These are phyloP conservation scores for Hyaloscypha finlandica DNA, from an alignment of 495 filamentous ascomycete genomes.

Conservation along the genomic window DNA sequence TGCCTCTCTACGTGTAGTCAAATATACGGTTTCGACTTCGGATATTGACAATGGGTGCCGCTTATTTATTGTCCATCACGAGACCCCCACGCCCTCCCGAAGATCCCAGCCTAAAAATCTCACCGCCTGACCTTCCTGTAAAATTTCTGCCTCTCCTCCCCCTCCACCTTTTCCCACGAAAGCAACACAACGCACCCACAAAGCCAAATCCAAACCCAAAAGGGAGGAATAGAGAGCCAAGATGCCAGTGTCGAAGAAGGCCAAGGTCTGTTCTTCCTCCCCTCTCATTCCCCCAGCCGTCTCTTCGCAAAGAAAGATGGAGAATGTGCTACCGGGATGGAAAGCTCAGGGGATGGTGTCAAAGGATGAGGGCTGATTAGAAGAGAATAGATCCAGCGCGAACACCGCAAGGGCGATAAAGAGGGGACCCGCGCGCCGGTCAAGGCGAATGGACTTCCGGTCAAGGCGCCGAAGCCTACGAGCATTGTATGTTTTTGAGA, in stretches of 20 bases:
- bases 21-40: no score
- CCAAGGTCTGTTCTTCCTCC: slow-evolving; percentile 23
- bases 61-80: background rate
- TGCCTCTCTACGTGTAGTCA: no score
- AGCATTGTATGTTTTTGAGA: slow-evolving; percentile 35
- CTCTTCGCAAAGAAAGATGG: no score
- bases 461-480: slow-evolving; percentile 42
- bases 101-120: background rate
- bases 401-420: slow-evolving; percentile 44
- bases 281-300: background rate
- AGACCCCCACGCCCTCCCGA: background rate
- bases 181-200: slow-evolving; percentile 1
- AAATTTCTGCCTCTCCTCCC: background rate
- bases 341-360: background rate
- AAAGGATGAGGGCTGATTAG: background rate
- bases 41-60: no score
- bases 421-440: slow-evolving; percentile 42
- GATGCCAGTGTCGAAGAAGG: slow-evolving; percentile 38
- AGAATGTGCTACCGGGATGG: background rate
- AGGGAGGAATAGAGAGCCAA: slow-evolving; percentile 4
- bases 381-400: slow-evolving; percentile 34
- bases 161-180: background rate
- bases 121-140: slow-evolving; percentile 10
- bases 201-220: background rate
- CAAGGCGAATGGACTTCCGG: slow-evolving; percentile 42